Base-by-base conservation (phyloP, 495 filamentous ascomycete genomes). In the Penicillium maclennaniae region DNA sequence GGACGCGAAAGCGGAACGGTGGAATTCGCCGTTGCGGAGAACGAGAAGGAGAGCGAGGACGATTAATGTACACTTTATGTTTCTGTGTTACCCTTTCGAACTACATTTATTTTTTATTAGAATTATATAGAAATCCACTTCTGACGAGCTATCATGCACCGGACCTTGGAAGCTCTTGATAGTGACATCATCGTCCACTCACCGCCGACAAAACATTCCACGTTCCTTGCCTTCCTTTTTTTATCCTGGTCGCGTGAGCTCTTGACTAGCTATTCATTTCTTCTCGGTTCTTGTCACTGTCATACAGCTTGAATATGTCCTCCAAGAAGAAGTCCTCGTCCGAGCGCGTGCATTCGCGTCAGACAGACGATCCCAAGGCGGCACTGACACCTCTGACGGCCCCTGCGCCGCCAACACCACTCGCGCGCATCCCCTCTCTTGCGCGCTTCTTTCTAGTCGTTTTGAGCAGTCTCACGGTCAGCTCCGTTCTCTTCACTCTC, bases 381-480 rank as follows among this genome's bases (percentile, higher is more conserved):
- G 51, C 54, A 7, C n/a, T 44, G 19, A 41, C 17, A 28, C 43
- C 54, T n/a, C 19, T 44, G 28, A 41, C 17, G 27, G 47, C 25
- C 31, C 23, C 47, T 40, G 44, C 44, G 39, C 42, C 51, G 31
- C 45, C 20, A 34, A 51, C 61, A 21, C 39, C 26, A 10, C 16
- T 67, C 43, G 60, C 62, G 48, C 59, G 49, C 27, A 65, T 75
- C 34, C 84, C 86, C 3, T 58, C 66, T 19, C 53, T 63, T 8
- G 60, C 82, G 6, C 81, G 83, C 34, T 88, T 91, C 57, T 72
- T 79, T 17, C 72, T 91, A 3, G 75, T 86, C 4, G 77, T 86
- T 10, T 42, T 85, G 14, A 65, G 86, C 51, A 92, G 83, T 69
- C 71, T 92, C 42, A 63, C 69, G 19, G 49, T 88, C 20, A 83